Conservation (phyloP, 1,284 basidiomycete species). For the Papiliotrema nemorosa region DNA sequence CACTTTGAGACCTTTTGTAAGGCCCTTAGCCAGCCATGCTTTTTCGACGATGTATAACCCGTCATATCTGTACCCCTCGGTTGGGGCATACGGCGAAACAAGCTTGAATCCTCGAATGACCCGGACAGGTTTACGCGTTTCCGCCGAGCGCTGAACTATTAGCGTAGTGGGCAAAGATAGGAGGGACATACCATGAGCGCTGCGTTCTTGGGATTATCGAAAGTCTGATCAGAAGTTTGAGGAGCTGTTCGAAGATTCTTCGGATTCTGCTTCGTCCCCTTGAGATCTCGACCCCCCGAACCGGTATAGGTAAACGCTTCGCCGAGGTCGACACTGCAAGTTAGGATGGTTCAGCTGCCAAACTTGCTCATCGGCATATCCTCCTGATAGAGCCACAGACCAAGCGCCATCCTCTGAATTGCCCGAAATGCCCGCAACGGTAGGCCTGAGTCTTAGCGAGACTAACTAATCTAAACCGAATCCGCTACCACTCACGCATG, state of each 20-base stretch:
- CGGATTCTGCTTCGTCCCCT: slow-evolving; percentile 45
- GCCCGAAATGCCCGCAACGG: slow-evolving; percentile 40
- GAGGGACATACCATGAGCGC: slow-evolving; percentile 27
- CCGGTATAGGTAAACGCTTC: slow-evolving; percentile 43
- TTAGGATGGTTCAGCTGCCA: not conserved
- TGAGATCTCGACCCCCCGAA: slow-evolving; percentile 36
- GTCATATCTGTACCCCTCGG: slow-evolving; percentile 48
- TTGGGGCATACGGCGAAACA: slow-evolving; percentile 31
- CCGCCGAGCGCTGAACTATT: slow-evolving; percentile 26
- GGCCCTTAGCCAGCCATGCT: slow-evolving; percentile 40
- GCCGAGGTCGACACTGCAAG: slow-evolving; percentile 35
- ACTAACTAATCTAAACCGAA: not conserved
- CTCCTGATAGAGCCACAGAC: slow-evolving; percentile 49
- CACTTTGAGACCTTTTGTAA: slow-evolving; percentile 35
- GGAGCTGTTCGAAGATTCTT: slow-evolving; percentile 50
- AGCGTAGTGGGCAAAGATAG: not conserved
- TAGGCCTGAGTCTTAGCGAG: slow-evolving; percentile 16
- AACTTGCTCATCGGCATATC: slow-evolving; percentile 43
- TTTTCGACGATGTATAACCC: slow-evolving; percentile 48
- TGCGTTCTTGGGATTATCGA: slow-evolving; percentile 45
- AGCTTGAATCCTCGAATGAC: slow-evolving; percentile 53
- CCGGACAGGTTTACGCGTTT: slow-evolving; percentile 47
- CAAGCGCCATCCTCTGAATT: slow-evolving; percentile 40
- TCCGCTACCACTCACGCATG: slow-evolving; percentile 34
- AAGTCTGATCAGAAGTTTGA: slow-evolving; percentile 48